Evolutionary conservation across 768 basidiomycete species (phyloP).

Genomic region (Podaxis pistillaris): DNA sequence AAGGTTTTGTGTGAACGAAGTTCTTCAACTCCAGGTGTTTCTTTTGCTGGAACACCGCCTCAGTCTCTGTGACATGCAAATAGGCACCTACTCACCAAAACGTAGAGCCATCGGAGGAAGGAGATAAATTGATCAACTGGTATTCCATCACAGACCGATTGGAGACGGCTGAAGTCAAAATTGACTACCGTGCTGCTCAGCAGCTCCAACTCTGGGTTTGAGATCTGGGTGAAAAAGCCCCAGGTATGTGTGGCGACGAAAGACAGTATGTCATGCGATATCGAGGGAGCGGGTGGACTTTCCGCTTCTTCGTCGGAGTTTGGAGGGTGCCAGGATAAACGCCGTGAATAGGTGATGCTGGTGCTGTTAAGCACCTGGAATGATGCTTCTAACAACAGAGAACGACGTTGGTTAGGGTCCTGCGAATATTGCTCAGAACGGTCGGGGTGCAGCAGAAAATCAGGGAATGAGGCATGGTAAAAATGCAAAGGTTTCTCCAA

Average conservation of each 20-base stretch:
- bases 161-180: background rate
- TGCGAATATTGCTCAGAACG: background rate
- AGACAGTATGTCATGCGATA: background rate
- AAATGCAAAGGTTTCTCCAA: background rate
- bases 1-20: background rate
- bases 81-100: background rate
- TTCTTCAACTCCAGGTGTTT: background rate
- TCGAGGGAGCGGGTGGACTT: background rate
- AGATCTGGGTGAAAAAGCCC: background rate
- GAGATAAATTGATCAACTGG: background rate
- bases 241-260: background rate
- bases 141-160: background rate
- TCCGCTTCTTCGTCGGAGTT: background rate
- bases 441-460: background rate
- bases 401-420: background rate
- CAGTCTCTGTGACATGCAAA: background rate
- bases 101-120: background rate
- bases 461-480: background rate
- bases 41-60: background rate
- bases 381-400: background rate
- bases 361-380: background rate
- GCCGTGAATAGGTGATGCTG: background rate
- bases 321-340: background rate
- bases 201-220: background rate
- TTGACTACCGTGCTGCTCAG: background rate